These are phyloP conservation scores for Pseudocercospora macadamiae DNA, from an alignment of 2,329 filamentous ascomycete species.

Conservation along the genomic window DNA sequence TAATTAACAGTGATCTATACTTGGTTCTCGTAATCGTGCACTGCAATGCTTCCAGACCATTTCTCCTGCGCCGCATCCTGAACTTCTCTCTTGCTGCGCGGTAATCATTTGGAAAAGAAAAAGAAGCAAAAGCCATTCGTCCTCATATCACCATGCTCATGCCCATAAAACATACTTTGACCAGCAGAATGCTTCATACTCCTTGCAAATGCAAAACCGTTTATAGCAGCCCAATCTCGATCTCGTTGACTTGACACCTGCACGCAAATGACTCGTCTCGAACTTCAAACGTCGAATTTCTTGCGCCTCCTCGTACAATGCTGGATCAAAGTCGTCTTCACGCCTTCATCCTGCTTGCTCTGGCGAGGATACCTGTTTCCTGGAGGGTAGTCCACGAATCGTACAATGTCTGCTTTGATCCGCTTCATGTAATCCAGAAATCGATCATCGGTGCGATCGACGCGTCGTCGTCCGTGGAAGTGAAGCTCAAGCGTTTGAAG, in stretches of 20 bases:
- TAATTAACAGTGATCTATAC: not conserved
- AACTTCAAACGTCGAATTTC: slow-evolving; percentile 26
- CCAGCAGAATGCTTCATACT: not conserved
- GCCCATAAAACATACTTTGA: not conserved
- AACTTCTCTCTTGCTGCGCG: not conserved
- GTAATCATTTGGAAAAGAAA: too few relatives aligned
- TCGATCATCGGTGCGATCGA: slow-evolving; percentile 41
- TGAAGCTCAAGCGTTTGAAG: slow-evolving; percentile 47
- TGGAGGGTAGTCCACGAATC: slow-evolving; percentile 36
- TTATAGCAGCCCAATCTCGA: slow-evolving; percentile 2
- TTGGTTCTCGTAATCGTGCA: not conserved
- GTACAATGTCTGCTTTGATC: slow-evolving; percentile 49
- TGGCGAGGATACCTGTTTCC: slow-evolving; percentile 29
- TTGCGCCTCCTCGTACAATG: slow-evolving; percentile 28
- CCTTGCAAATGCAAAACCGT: not conserved
- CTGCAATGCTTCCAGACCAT: not conserved
- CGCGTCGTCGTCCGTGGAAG: slow-evolving; percentile 46
- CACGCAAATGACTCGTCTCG: slow-evolving; percentile 6
- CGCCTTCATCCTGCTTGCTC: slow-evolving; percentile 39
- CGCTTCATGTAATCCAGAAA: slow-evolving; percentile 51
- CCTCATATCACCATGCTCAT: not conserved
- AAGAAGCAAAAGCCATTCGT: slow-evolving; percentile 29
- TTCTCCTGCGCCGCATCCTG: not conserved
- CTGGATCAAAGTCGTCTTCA: slow-evolving; percentile 38
- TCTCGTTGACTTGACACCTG: slow-evolving; percentile 1